phyloP scores from a whole-genome alignment of 1,284 basidiomycete genomes.

The Ustilago vetiveriae region DNA sequence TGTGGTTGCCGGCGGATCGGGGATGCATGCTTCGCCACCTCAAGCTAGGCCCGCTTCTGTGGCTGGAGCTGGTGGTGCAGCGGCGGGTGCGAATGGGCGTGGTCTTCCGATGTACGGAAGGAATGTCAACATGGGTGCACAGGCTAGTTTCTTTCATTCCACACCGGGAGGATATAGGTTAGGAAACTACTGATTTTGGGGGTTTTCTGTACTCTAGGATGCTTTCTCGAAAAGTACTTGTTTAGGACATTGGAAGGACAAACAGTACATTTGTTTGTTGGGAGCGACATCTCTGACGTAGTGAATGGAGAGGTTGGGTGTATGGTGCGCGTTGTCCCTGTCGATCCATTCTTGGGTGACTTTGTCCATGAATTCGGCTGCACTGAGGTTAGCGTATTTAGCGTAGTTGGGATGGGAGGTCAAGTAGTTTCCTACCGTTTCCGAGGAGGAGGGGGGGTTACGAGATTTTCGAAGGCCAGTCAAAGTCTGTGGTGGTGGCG shows the following conservation, averaged over 20 bases:
- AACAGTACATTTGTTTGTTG: constrained; percentile 98
- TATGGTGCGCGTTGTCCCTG: constrained; percentile 4
- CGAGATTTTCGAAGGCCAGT: constrained; percentile 21
- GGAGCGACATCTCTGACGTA: constrained; percentile 93
- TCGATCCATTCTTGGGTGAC: constrained; percentile 4
- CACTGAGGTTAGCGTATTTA: constrained; percentile 2
- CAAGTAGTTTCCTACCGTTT: constrained; percentile 13
- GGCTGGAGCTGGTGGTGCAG: not conserved
- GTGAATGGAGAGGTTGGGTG: constrained; percentile 71
- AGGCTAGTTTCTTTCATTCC: constrained; percentile 15
- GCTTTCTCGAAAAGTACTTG: constrained; percentile 55
- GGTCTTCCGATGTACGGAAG: no score
- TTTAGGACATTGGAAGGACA: constrained; percentile 84
- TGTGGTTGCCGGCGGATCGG: not conserved
- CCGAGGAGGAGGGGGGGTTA: not conserved
- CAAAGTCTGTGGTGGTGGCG: constrained; percentile 31
- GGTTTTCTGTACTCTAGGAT: no score
- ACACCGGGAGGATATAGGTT: constrained; percentile 32
- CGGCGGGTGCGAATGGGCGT: no score
- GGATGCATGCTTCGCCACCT: not conserved
- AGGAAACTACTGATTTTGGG: constrained; percentile 15
- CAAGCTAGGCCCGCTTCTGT: no score
- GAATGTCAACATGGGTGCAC: constrained; percentile 10
- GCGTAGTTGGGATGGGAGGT: constrained; percentile 21
- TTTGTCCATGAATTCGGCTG: constrained; percentile 1